phyloP scores from a whole-genome alignment of 306 rosid species.

The Casuarina equisetifolia region DNA sequence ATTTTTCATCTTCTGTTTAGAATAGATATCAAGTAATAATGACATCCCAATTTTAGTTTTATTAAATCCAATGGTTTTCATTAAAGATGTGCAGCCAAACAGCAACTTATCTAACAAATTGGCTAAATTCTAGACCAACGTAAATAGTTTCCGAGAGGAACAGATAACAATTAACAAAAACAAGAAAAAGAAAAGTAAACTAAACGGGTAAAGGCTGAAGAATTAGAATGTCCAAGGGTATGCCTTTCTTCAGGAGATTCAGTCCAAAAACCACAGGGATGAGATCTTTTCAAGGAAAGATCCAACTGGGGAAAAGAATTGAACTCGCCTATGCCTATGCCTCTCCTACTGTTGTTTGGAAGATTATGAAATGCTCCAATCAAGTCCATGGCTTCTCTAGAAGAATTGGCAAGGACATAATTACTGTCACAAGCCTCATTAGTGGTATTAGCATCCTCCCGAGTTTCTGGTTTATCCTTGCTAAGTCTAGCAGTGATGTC shows the following conservation, averaged over 20 bases:
- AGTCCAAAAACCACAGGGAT: conserved; percentile 50
- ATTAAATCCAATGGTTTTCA: background rate
- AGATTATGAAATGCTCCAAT: conserved; percentile 53
- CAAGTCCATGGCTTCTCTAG: conserved; percentile 68
- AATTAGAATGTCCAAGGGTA: conserved; percentile 66
- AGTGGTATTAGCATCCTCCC: conserved; percentile 35
- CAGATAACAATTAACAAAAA: background rate
- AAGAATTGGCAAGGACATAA: conserved; percentile 46
- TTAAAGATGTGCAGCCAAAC: conserved; percentile 7
- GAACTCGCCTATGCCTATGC: conserved; percentile 46
- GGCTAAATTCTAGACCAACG: conserved; percentile 1
- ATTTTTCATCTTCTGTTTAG: background rate
- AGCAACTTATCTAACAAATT: conserved; percentile 10
- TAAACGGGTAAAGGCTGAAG: conserved; percentile 88
- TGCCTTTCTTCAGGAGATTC: conserved; percentile 54
- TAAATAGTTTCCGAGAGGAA: conserved; percentile 11
- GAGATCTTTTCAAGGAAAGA: conserved; percentile 81
- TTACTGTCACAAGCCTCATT: conserved; percentile 60
- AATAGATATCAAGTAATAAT: conserved; percentile 2
- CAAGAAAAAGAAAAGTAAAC: conserved; percentile 15
- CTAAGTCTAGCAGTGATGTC: conserved; percentile 38
- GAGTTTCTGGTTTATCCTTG: conserved; percentile 50
- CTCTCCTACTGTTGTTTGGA: conserved; percentile 42
- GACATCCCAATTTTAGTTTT: background rate
- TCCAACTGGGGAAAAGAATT: conserved; percentile 66